Conservation (phyloP, 805 yeast genomes). For the Candida parachauliodes region DNA sequence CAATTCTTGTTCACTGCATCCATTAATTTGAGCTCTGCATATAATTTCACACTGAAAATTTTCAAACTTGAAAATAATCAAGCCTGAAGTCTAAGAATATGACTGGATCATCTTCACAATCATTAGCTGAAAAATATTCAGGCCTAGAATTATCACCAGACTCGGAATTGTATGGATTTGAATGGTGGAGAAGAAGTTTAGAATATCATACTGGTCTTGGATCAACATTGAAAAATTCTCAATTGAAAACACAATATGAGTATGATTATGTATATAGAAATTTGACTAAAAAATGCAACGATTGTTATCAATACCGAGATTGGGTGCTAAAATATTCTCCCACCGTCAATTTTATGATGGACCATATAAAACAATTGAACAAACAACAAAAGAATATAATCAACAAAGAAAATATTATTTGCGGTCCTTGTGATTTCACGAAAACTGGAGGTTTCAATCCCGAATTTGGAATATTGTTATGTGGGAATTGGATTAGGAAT, state of each 20-base stretch:
- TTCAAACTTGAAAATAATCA: neutral
- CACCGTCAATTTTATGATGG: constrained; percentile 79
- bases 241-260: constrained; percentile 43
- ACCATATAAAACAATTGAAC: constrained; percentile 67
- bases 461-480: constrained; percentile 76
- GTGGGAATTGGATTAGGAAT: constrained; percentile 75
- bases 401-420: constrained; percentile 52
- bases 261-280: constrained; percentile 47
- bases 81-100: neutral
- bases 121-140: constrained; percentile 1
- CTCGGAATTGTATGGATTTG: constrained; percentile 49
- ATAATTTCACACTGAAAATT: neutral
- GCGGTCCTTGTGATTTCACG: constrained; percentile 81
- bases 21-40: neutral
- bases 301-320: constrained; percentile 71
- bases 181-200: constrained; percentile 78
- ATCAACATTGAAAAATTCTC: constrained; percentile 46
- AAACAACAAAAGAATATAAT: constrained; percentile 37
- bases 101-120: neutral
- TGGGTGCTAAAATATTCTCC: constrained; percentile 84
- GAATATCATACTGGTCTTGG: constrained; percentile 72
- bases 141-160: constrained; percentile 19
- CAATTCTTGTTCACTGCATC: too few species aligned
- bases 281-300: constrained; percentile 51
- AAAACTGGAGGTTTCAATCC: constrained; percentile 93